Evolutionary conservation across 2,329 filamentous ascomycete genomes (phyloP).

Genomic region (Karstenula rhodostoma): DNA sequence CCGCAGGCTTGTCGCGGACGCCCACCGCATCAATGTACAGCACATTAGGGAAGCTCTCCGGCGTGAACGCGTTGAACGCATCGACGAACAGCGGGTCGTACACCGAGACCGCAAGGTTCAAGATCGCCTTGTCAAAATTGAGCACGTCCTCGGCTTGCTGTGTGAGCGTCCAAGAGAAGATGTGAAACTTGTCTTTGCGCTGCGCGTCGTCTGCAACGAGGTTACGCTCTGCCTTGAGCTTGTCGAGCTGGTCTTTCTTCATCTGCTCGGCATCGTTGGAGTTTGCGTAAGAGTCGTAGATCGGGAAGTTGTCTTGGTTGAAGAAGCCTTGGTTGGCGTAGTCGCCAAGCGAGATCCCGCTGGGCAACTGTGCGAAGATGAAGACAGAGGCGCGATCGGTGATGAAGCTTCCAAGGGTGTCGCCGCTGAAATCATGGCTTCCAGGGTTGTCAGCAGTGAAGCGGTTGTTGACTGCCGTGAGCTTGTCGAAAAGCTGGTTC

Average conservation of each 20-base stretch:
- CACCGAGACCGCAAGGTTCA: slow-evolving; percentile 41
- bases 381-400: slow-evolving; percentile 46
- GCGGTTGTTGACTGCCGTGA: slow-evolving; percentile 54
- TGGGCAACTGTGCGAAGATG: slow-evolving; percentile 44
- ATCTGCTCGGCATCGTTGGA: slow-evolving; percentile 43
- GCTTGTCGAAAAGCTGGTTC: slow-evolving; percentile 54
- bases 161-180: slow-evolving; percentile 49
- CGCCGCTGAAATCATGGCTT: slow-evolving; percentile 40
- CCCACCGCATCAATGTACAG: slow-evolving; percentile 46
- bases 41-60: slow-evolving; percentile 47
- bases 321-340: slow-evolving; percentile 49
- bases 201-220: slow-evolving; percentile 29
- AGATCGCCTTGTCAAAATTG: slow-evolving; percentile 43
- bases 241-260: slow-evolving; percentile 48
- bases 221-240: slow-evolving; percentile 43
- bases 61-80: slow-evolving; percentile 44
- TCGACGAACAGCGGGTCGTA: slow-evolving; percentile 44
- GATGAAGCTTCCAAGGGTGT: slow-evolving; percentile 49
- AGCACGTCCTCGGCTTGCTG: slow-evolving; percentile 45
- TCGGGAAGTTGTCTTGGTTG: slow-evolving; percentile 41
- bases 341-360: slow-evolving; percentile 36
- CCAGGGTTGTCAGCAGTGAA: slow-evolving; percentile 34
- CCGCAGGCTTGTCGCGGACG: slow-evolving; percentile 41
- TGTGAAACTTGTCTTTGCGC: slow-evolving; percentile 45
- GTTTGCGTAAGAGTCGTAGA: slow-evolving; percentile 48